Evolutionary conservation across 768 basidiomycete species (phyloP).

Genomic region (Stropharia rugosoannulata): DNA sequence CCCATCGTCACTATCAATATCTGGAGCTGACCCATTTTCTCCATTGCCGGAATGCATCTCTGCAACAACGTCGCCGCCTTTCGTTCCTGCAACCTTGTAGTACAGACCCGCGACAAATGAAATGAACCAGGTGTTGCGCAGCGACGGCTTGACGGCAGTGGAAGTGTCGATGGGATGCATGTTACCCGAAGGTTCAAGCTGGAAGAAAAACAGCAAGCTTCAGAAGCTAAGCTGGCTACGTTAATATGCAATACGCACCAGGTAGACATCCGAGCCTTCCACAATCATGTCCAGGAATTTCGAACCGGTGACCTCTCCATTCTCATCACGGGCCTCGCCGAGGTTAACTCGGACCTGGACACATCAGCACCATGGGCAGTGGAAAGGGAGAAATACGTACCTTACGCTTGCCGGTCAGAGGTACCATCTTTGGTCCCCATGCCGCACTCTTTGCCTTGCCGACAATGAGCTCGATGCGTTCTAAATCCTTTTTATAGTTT

Average conservation of each 20-base stretch:
- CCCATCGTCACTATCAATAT: slow-evolving; percentile 36
- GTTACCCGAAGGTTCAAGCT: slow-evolving; percentile 65
- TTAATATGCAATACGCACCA: slow-evolving; percentile 48
- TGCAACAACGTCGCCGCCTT: slow-evolving; percentile 9
- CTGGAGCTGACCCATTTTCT: slow-evolving; percentile 19
- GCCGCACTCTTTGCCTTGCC: slow-evolving; percentile 67
- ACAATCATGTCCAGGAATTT: slow-evolving; percentile 80
- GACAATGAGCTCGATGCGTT: slow-evolving; percentile 62
- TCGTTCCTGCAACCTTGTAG: slow-evolving; percentile 25
- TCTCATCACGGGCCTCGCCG: slow-evolving; percentile 56
- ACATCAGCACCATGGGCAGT: neutral
- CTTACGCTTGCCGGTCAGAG: slow-evolving; percentile 65
- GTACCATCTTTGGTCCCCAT: slow-evolving; percentile 79
- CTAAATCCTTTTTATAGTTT: slow-evolving; percentile 73
- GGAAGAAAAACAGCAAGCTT: neutral
- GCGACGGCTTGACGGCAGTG: slow-evolving; percentile 54
- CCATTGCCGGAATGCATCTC: slow-evolving; percentile 3
- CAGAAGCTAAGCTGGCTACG: neutral
- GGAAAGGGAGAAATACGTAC: slow-evolving; percentile 31
- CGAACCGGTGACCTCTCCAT: slow-evolving; percentile 47
- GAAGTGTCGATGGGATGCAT: slow-evolving; percentile 58
- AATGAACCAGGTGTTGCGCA: slow-evolving; percentile 72
- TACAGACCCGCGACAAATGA: slow-evolving; percentile 38
- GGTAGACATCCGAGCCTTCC: slow-evolving; percentile 70
- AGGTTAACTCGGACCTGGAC: slow-evolving; percentile 66